Conservation (phyloP, 768 basidiomycete genomes). For the Mycena leptocephala region DNA sequence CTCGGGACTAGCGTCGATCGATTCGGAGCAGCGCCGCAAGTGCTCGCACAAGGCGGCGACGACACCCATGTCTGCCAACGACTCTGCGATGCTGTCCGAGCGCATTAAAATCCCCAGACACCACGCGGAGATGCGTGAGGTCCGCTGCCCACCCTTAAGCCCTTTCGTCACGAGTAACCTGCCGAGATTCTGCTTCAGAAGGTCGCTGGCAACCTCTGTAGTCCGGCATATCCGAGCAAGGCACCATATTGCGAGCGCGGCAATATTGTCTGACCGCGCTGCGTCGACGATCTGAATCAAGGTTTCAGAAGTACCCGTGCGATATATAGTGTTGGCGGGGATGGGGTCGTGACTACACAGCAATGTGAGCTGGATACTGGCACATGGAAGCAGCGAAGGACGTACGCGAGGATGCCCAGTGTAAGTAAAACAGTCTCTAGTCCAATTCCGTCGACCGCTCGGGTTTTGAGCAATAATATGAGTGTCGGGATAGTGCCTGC, state of each 20-base stretch:
- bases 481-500: conserved; percentile 43
- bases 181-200: conserved; percentile 41
- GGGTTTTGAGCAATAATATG: conserved; percentile 41
- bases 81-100: conserved; percentile 42
- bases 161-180: conserved; percentile 36
- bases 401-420: conserved; percentile 43
- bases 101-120: conserved; percentile 41
- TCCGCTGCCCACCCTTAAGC: conserved; percentile 34
- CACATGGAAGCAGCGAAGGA: background rate
- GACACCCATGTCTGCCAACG: conserved; percentile 33
- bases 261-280: conserved; percentile 39
- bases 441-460: conserved; percentile 43
- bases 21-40: conserved; percentile 34
- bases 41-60: conserved; percentile 36
- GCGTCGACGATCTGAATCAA: conserved; percentile 43
- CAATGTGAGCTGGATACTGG: background rate
- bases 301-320: conserved; percentile 41
- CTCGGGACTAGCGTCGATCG: conserved; percentile 27
- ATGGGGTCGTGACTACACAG: conserved; percentile 40
- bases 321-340: conserved; percentile 45
- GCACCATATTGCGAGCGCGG: conserved; percentile 43
- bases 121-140: conserved; percentile 41
- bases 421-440: conserved; percentile 42
- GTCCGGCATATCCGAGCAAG: conserved; percentile 41
- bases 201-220: conserved; percentile 41